These are phyloP conservation scores for Monosporascus sp. DNA, from an alignment of 2,329 filamentous ascomycete species.

Conservation along the genomic window DNA sequence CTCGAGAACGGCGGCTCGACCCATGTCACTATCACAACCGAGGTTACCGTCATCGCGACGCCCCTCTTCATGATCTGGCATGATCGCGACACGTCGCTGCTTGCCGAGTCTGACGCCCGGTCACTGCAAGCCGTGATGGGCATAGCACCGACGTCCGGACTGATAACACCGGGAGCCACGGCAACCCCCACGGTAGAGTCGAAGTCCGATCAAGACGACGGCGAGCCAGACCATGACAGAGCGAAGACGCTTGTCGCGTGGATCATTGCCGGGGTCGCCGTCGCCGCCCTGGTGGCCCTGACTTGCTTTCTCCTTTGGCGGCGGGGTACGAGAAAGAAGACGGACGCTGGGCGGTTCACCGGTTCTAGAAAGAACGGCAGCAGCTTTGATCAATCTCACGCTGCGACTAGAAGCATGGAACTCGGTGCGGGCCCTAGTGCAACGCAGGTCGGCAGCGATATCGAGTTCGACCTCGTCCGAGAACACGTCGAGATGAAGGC, in stretches of 20 bases:
- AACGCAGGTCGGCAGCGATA: neutral
- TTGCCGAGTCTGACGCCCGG: neutral
- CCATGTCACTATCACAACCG: neutral
- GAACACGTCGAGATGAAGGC: neutral
- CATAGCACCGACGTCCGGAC: neutral
- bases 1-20: neutral
- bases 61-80: neutral
- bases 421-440: neutral
- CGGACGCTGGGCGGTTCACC: no score
- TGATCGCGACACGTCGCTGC: neutral
- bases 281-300: no score
- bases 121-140: neutral
- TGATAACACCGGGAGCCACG: neutral
- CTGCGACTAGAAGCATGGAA: no score
- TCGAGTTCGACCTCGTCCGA: neutral
- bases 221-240: no score
- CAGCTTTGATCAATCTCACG: no score
- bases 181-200: neutral
- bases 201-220: neutral
- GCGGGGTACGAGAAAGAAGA: no score
- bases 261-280: no score
- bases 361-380: no score
- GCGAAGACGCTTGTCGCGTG: no score
- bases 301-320: no score
- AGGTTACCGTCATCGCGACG: neutral